Base-by-base conservation (phyloP, 345 rosid species). In the Theobroma cacao region DNA sequence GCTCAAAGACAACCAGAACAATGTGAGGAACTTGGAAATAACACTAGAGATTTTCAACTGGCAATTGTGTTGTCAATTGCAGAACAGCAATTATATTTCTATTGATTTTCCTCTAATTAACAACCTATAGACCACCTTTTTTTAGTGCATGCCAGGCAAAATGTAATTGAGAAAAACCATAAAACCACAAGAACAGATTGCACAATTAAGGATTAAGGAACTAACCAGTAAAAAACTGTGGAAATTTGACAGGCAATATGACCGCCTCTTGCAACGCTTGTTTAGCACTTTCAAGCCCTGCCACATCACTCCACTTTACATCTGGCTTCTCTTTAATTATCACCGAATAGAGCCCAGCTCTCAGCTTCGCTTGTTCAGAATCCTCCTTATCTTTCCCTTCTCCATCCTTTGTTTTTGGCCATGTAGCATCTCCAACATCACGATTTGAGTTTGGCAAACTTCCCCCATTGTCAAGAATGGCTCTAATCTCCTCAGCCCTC, bases 401-500 rank as follows among this genome's bases (percentile, higher is more conserved):
- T 22, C 93, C 97, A n/a, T 93, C 86, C 88, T 91, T 91, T 33
- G 89, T 86, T 89, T 93, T 93, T 11, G 97, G 90, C 55, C 83
- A 79, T 8, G 95, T 86, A 0, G 94, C 97, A 5, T 90, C 95
- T 0, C 95, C 95, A 1, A 96, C 94, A 63, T 90, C 93, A 4
- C 94, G 94, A 71, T 91, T 91, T 2, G 91, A 84, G 45, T 86
- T 87, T 0, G 97, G 97, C 0, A 92, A 93, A 1, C 91, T 85
- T 13, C 93, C 96, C 15, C 98, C 98, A 65, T 89, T 94, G 62
- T 93, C 98, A 28, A 94, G 89, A 55, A 93, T 94, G 33, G 95
- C 91, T 6, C 97, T 90, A 87, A 94, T 91, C 94, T 94, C 98
- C 89, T 94, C 98, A 0, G 98, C 97, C 7, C 98, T 92, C n/a